Conservation (phyloP, 1,284 basidiomycete species). For the Tilletia horrida region DNA sequence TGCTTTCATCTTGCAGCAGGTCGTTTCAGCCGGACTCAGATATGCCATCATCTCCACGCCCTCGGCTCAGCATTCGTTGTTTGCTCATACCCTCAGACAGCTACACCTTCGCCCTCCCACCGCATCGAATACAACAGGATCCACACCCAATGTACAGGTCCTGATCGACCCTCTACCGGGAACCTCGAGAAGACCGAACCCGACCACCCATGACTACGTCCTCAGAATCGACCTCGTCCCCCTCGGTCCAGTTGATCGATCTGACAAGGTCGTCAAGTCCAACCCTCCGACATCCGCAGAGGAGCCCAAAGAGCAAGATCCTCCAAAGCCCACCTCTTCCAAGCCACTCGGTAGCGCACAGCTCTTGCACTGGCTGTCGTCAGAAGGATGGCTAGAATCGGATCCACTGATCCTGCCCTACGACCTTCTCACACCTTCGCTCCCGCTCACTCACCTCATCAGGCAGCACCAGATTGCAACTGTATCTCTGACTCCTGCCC, state of each 20-base stretch:
- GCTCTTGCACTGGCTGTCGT: slow-evolving; percentile 51
- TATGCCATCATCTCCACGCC: slow-evolving; percentile 47
- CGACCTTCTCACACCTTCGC: slow-evolving; percentile 44
- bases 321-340: background rate
- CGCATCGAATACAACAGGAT: background rate
- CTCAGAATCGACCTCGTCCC: slow-evolving; percentile 26
- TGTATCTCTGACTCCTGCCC: background rate
- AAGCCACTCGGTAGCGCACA: slow-evolving; percentile 45
- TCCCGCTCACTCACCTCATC: slow-evolving; percentile 44
- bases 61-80: slow-evolving; percentile 40
- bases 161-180: slow-evolving; percentile 11
- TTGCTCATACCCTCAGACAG: slow-evolving; percentile 43
- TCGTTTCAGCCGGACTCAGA: slow-evolving; percentile 45
- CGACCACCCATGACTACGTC: slow-evolving; percentile 25
- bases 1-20: slow-evolving; percentile 48
- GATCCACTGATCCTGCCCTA: slow-evolving; percentile 52
- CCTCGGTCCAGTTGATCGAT: slow-evolving; percentile 7
- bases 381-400: slow-evolving; percentile 41
- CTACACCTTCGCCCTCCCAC: slow-evolving; percentile 40
- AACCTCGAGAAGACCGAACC: slow-evolving; percentile 1
- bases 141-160: slow-evolving; percentile 7
- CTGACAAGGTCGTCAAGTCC: slow-evolving; percentile 15
- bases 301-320: slow-evolving; percentile 17
- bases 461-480: slow-evolving; percentile 58
- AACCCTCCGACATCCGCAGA: slow-evolving; percentile 20